Base-by-base conservation (phyloP, 1,284 basidiomycete genomes). In the Leccinum angustisporum region DNA sequence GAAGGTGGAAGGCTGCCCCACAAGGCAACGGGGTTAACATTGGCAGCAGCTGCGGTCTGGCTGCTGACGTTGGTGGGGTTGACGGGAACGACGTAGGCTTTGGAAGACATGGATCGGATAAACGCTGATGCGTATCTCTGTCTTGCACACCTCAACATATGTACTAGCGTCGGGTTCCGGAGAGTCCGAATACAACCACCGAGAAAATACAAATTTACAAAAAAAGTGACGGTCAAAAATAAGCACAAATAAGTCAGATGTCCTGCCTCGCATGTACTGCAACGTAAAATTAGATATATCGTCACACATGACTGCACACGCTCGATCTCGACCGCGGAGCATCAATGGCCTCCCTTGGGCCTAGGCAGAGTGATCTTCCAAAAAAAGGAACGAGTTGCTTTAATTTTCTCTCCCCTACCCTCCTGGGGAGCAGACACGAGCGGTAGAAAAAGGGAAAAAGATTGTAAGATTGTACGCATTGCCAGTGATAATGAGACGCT, bases 71-170 rank as follows among this genome's bases (percentile, higher is more conserved):
- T 70, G 6, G 68, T 64, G 25, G 79, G 80, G 61, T 80, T 76
- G 66, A 82, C 59, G 5, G 81, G 81, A 57, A 83, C 71, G 63
- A 84, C 61, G 68, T 75, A 81, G 40, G 79, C 69, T 52, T 70
- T 73, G 31, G 78, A 75, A 3, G 79, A 76, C 77, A 79, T 77
- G 4, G 67, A 67, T 69, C 75, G 61, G 31, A 65, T 43, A 4
- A 69, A 60, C 30, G 57, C 57, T 63, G 71, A 64, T 66, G 61
- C 31, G 62, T 63, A 66, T 70, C 65, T 67, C 52, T 65, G 67
- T 13, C 67, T 50, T 6, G n/a, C 57, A 57, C 50, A 50, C 13
- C 25, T 51, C 21, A 70, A 27, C 69, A 53, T 65, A 21, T 59
- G 61, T 58, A 70, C 43, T 46, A 18, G 10, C 43, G 43, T 46